Conservation (phyloP, 768 basidiomycete species). For the Boletus pseudo-olivaceus region DNA sequence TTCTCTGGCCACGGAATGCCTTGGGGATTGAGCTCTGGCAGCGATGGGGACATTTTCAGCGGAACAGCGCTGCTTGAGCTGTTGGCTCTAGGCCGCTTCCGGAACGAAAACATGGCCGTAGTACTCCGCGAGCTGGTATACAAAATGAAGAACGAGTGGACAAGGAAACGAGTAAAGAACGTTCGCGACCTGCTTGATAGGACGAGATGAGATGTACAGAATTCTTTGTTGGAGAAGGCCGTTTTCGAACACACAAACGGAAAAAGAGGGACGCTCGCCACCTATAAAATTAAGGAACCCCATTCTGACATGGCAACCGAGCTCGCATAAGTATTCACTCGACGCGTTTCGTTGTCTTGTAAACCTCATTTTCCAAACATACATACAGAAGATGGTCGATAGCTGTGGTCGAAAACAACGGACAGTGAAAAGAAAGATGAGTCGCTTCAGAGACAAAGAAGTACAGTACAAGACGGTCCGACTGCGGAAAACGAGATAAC, state of each 20-base stretch:
- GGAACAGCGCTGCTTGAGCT: conserved; percentile 38
- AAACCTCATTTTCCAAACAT: conserved; percentile 26
- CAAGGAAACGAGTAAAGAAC: conserved; percentile 25
- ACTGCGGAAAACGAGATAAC: conserved; percentile 31
- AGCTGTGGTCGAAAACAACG: conserved; percentile 22
- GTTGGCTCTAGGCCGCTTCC: conserved; percentile 56
- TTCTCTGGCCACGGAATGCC: conserved; percentile 84
- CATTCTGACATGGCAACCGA: conserved; percentile 27
- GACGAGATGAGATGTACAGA: conserved; percentile 14
- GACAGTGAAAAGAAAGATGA: conserved; percentile 8
- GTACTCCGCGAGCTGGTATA: conserved; percentile 15
- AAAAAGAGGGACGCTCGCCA: conserved; percentile 8
- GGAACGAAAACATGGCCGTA: conserved; percentile 65
- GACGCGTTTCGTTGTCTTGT: conserved; percentile 4
- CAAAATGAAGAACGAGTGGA: conserved; percentile 24
- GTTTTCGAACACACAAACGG: conserved; percentile 8
- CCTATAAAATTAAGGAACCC: conserved; percentile 21
- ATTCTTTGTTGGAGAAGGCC: conserved; percentile 18
- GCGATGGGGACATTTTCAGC: conserved; percentile 73
- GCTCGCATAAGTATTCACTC: background rate
- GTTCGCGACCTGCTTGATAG: conserved; percentile 15
- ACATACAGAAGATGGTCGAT: conserved; percentile 31
- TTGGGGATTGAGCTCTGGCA: conserved; percentile 71
- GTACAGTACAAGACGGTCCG: conserved; percentile 37
- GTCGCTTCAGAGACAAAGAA: conserved; percentile 17